Evolutionary conservation across 1,284 basidiomycete species (phyloP).

Genomic region (Macrocybe sp.): DNA sequence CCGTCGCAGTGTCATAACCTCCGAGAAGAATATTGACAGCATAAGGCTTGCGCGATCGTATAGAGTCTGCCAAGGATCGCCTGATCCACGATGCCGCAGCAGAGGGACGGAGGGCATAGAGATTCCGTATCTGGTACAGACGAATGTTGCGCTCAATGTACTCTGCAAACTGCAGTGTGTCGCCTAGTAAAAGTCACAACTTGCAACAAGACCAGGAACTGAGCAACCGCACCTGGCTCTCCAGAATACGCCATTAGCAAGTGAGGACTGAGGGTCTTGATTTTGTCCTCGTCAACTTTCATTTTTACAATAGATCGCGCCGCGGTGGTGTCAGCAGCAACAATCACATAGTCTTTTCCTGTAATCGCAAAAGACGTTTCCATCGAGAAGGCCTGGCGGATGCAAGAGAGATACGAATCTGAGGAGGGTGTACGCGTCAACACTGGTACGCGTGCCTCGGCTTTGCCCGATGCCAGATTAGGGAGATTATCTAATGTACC

Average conservation of each 20-base stretch:
- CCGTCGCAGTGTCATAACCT: conserved; percentile 76
- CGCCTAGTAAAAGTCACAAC: conserved; percentile 48
- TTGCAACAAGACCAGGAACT: conserved; percentile 2
- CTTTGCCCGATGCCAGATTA: conserved; percentile 8
- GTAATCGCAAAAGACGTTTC: conserved; percentile 74
- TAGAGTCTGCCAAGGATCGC: conserved; percentile 81
- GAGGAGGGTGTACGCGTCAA: conserved; percentile 16
- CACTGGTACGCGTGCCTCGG: conserved; percentile 15
- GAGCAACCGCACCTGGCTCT: conserved; percentile 70
- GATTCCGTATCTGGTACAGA: conserved; percentile 93
- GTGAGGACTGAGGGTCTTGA: conserved; percentile 87
- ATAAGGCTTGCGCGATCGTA: conserved; percentile 88
- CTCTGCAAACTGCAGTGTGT: conserved; percentile 96
- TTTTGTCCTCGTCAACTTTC: conserved; percentile 98
- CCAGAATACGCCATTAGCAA: conserved; percentile 95
- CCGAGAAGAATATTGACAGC: conserved; percentile 91
- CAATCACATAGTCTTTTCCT: conserved; percentile 88
- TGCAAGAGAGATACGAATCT: background rate
- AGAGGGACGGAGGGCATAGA: conserved; percentile 83
- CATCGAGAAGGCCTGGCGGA: conserved; percentile 35
- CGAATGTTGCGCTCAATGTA: conserved; percentile 95
- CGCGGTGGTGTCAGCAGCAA: conserved; percentile 90
- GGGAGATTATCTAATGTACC: background rate
- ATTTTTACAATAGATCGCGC: conserved; percentile 94
- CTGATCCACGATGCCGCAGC: conserved; percentile 96